Percentiles rank a stretch among this genome's conserved stretches.
These are phyloP conservation scores for Taphrina communis DNA, from an alignment of 1,139 yeast genomes.

Conservation along the genomic window DNA sequence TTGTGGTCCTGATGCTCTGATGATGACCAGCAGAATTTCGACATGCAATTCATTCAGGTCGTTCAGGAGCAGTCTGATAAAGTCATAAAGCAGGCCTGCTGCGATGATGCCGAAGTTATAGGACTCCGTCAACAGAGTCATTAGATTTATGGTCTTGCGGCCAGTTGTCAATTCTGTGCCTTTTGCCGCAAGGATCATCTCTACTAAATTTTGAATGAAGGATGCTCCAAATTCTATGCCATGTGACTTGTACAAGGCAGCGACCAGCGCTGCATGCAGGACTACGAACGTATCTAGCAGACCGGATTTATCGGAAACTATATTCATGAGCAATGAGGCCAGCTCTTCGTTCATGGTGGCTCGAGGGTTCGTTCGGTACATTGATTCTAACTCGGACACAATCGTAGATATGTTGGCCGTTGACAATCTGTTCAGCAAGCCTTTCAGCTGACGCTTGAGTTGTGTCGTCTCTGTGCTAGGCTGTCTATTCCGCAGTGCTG, in stretches of 20 bases:
- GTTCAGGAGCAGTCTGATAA: slow-evolving; percentile 63
- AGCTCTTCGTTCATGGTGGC: slow-evolving; percentile 75
- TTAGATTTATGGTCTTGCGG: slow-evolving; percentile 70
- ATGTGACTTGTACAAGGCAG: slow-evolving; percentile 72
- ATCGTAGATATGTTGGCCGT: slow-evolving; percentile 80
- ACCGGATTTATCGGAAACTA: slow-evolving; percentile 67
- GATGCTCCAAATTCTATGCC: slow-evolving; percentile 93
- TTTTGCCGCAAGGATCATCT: slow-evolving; percentile 58
- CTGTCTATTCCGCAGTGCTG: slow-evolving; percentile 63
- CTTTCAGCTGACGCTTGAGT: slow-evolving; percentile 45
- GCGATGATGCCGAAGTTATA: slow-evolving; percentile 79
- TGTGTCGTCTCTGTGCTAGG: slow-evolving; percentile 11
- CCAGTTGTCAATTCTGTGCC: slow-evolving; percentile 48
- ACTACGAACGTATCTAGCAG: slow-evolving; percentile 78
- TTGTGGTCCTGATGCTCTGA: slow-evolving; percentile 73
- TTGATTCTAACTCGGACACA: slow-evolving; percentile 67
- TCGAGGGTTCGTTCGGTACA: slow-evolving; percentile 72
- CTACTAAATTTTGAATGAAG: slow-evolving; percentile 78
- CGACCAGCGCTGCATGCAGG: slow-evolving; percentile 77
- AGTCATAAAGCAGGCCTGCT: slow-evolving; percentile 75
- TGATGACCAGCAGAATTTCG: slow-evolving; percentile 72
- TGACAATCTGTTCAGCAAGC: slow-evolving; percentile 77
- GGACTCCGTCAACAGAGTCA: slow-evolving; percentile 75
- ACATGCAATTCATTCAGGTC: slow-evolving; percentile 74
- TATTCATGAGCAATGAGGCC: slow-evolving; percentile 66